Conservation (phyloP, 805 yeast genomes). For the Cyberlindnera xylosilytica region DNA sequence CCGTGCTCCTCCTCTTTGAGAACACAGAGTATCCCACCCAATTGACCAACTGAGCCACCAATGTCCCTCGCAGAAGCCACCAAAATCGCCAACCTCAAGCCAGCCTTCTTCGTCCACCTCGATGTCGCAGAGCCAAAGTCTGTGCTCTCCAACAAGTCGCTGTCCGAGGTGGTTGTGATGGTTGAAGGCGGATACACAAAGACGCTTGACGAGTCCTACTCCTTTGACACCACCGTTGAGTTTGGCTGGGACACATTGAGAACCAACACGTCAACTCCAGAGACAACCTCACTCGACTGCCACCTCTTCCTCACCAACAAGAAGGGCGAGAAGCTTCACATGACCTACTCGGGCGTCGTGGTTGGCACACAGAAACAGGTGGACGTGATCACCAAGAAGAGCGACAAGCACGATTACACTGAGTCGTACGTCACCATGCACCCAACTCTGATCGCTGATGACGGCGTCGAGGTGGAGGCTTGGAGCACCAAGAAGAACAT, state of each 20-base stretch:
- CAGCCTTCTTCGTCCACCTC: slow-evolving; percentile 36
- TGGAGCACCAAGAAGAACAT: slow-evolving; percentile 52
- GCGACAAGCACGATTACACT: slow-evolving; percentile 34
- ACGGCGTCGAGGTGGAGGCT: slow-evolving; percentile 38
- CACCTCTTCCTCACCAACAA: slow-evolving; percentile 44
- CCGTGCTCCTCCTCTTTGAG: too few species aligned
- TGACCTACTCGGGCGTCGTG: slow-evolving; percentile 49
- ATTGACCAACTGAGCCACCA: too few species aligned
- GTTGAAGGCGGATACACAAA: slow-evolving; percentile 35
- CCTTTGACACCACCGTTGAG: slow-evolving; percentile 36
- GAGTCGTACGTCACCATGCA: slow-evolving; percentile 48
- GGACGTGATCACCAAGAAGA: slow-evolving; percentile 35
- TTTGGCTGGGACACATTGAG: slow-evolving; percentile 49
- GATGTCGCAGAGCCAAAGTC: slow-evolving; percentile 32
- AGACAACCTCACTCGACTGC: slow-evolving; percentile 43
- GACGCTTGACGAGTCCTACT: slow-evolving; percentile 34
- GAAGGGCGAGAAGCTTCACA: slow-evolving; percentile 38
- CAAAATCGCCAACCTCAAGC: slow-evolving; percentile 27
- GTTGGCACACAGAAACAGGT: slow-evolving; percentile 34
- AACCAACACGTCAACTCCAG: slow-evolving; percentile 30
- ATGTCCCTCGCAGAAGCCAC: slow-evolving; percentile 10
- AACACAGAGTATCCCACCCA: too few species aligned
- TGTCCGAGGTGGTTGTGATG: slow-evolving; percentile 29
- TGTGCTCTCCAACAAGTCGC: slow-evolving; percentile 27
- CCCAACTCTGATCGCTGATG: slow-evolving; percentile 44